A percentile compares a stretch with the other conserved stretches of the same genome.
phyloP scores from a whole-genome alignment of 306 rosid species.

The Canavalia ensiformis region DNA sequence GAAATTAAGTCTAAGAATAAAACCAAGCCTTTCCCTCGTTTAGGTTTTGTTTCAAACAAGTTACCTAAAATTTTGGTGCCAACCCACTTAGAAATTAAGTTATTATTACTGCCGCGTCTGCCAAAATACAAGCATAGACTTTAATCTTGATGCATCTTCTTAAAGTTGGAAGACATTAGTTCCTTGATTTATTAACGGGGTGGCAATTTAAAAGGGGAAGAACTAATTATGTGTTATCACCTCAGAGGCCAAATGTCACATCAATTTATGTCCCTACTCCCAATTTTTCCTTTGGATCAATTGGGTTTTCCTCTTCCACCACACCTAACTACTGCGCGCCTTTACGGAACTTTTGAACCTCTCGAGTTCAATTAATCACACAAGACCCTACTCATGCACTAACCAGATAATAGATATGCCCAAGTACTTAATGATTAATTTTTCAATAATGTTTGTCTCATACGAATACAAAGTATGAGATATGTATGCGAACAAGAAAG shows the following conservation, averaged over 20 bases:
- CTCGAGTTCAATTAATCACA: constrained; percentile 3
- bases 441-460: too few species aligned
- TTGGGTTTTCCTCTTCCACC: constrained; percentile 41
- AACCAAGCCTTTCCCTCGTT: neutral
- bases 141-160: neutral
- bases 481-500: too few species aligned
- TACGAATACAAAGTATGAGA: too few species aligned
- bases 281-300: constrained; percentile 25
- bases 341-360: constrained; percentile 44
- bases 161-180: constrained; percentile 48
- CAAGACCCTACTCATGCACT: constrained; percentile 26
- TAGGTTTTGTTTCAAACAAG: constrained; percentile 50
- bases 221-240: neutral
- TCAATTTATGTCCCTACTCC: constrained; percentile 42
- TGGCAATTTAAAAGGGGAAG: constrained; percentile 21
- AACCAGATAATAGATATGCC: neutral
- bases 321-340: constrained; percentile 44
- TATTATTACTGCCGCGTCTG: neutral
- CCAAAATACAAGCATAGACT: constrained; percentile 9
- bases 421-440: too few species aligned
- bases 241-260: constrained; percentile 44
- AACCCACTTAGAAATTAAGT: constrained; percentile 36
- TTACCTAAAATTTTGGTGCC: constrained; percentile 45
- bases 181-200: constrained; percentile 52
- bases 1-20: constrained; percentile 33